phyloP scores from a whole-genome alignment of 2,329 filamentous ascomycete genomes.

The Aspergillus amoenus region DNA sequence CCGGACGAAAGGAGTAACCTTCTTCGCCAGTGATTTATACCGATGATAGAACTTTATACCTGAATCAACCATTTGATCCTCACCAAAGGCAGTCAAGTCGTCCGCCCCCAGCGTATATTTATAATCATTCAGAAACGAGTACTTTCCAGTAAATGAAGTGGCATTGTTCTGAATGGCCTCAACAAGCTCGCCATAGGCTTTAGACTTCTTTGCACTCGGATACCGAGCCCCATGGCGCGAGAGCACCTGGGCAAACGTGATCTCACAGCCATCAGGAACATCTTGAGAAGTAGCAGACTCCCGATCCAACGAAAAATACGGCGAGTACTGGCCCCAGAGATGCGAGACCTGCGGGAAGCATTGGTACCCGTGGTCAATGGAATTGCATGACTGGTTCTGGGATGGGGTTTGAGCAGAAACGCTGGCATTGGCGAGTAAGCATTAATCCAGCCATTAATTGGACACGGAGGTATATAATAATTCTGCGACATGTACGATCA shows the following conservation, averaged over 20 bases:
- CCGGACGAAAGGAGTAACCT: slow-evolving; percentile 68
- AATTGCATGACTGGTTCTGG: slow-evolving; percentile 47
- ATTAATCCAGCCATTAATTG: neutral
- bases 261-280: slow-evolving; percentile 65
- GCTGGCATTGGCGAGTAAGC: slow-evolving; percentile 3
- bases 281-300: slow-evolving; percentile 62
- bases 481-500: neutral
- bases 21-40: slow-evolving; percentile 63
- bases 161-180: slow-evolving; percentile 62
- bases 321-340: slow-evolving; percentile 84
- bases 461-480: too few species aligned
- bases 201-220: slow-evolving; percentile 69
- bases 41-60: slow-evolving; percentile 73
- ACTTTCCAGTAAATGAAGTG: slow-evolving; percentile 59
- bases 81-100: slow-evolving; percentile 66
- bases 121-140: slow-evolving; percentile 70
- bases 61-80: slow-evolving; percentile 70
- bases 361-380: slow-evolving; percentile 58
- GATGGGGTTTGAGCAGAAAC: slow-evolving; percentile 5
- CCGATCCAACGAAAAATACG: slow-evolving; percentile 67
- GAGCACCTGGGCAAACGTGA: slow-evolving; percentile 78
- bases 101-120: slow-evolving; percentile 70
- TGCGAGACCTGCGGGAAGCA: slow-evolving; percentile 64
- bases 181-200: slow-evolving; percentile 63
- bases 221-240: slow-evolving; percentile 83